Conservation (phyloP, 1,284 basidiomycete genomes). For the Tilletia indica region DNA sequence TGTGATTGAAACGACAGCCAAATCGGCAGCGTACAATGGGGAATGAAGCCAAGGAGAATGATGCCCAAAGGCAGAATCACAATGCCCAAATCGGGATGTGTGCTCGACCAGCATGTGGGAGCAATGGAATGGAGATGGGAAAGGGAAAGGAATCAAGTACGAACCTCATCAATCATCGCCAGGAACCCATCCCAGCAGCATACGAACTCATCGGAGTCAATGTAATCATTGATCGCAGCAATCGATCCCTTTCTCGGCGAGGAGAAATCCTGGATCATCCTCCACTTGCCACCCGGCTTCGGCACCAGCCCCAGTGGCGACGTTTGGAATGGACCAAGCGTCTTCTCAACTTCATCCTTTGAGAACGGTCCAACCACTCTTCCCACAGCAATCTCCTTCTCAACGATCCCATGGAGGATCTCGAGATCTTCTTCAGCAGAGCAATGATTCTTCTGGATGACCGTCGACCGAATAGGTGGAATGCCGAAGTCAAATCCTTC, state of each 20-base stretch:
- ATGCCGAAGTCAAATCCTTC: background rate
- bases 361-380: background rate
- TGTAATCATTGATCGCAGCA: background rate
- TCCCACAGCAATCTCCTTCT: background rate
- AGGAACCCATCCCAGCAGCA: background rate
- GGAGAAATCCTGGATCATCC: background rate
- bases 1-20: too few species aligned
- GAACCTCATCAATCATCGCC: too few species aligned
- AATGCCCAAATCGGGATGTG: too few species aligned
- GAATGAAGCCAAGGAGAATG: too few species aligned
- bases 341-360: background rate
- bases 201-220: background rate
- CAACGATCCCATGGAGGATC: background rate
- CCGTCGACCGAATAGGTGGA: background rate
- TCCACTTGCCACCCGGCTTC: background rate
- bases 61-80: too few species aligned
- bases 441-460: background rate
- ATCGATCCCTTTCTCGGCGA: background rate
- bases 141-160: too few species aligned
- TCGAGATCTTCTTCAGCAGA: background rate
- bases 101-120: too few species aligned
- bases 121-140: too few species aligned
- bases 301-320: background rate
- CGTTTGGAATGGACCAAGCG: background rate
- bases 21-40: too few species aligned